Conservation (phyloP, 805 yeast genomes). For the Ogataea polymorpha region DNA sequence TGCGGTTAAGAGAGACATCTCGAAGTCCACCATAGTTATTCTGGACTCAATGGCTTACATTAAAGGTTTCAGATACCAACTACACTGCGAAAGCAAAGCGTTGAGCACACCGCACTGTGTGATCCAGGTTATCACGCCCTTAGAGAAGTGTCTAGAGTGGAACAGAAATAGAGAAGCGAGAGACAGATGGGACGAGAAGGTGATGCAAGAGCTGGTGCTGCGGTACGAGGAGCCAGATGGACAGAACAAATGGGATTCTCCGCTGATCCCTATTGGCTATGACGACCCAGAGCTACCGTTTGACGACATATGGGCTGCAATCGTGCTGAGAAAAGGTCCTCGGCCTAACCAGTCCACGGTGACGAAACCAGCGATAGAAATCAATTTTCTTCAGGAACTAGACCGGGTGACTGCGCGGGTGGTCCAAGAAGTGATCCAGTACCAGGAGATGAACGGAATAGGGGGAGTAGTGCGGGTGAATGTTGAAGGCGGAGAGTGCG, state of each 20-base stretch:
- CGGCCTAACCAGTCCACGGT: conserved; percentile 85
- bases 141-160: conserved; percentile 61
- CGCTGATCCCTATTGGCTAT: conserved; percentile 67
- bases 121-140: conserved; percentile 71
- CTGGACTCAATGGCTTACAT: conserved; percentile 86
- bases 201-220: conserved; percentile 68
- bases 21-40: conserved; percentile 68
- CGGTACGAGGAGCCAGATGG: conserved; percentile 93
- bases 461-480: conserved; percentile 49
- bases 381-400: conserved; percentile 72
- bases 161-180: conserved; percentile 38
- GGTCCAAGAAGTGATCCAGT: conserved; percentile 57
- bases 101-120: conserved; percentile 79
- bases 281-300: conserved; percentile 56
- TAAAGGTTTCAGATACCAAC: conserved; percentile 92
- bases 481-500: conserved; percentile 33
- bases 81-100: conserved; percentile 90
- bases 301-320: conserved; percentile 63
- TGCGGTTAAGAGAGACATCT: conserved; percentile 80
- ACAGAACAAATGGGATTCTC: conserved; percentile 89
- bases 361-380: conserved; percentile 73
- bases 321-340: conserved; percentile 59
- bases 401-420: conserved; percentile 70
- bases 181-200: conserved; percentile 58
- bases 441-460: conserved; percentile 49